These are phyloP conservation scores for Fusarium continuum DNA, from an alignment of 2,329 filamentous ascomycete genomes.

Conservation along the genomic window DNA sequence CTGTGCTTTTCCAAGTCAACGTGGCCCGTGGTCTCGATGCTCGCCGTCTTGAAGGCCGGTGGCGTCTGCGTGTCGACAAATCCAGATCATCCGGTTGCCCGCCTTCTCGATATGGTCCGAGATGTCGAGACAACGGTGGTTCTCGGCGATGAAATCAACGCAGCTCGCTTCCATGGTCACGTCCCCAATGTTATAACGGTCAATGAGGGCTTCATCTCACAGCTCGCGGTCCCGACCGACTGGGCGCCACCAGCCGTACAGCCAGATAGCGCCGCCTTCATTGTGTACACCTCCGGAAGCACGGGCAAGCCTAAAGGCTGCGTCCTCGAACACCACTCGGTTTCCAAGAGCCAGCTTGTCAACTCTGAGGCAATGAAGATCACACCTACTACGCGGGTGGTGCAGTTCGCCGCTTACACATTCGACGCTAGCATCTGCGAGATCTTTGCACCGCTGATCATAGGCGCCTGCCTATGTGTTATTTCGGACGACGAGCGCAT, in stretches of 20 bases:
- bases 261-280: not conserved
- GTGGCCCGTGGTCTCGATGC: not conserved
- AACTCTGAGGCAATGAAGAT: not conserved
- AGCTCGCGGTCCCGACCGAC: not conserved
- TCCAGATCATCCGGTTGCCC: not conserved
- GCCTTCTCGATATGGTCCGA: not conserved
- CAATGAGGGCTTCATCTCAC: not conserved
- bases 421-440: not conserved
- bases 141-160: not conserved
- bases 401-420: not conserved
- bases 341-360: not conserved
- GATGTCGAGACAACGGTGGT: not conserved
- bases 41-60: not conserved
- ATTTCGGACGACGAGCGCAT: not conserved
- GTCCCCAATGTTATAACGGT: not conserved
- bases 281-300: not conserved
- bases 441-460: not conserved
- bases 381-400: not conserved
- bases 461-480: not conserved
- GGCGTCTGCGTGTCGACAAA: not conserved
- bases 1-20: not conserved
- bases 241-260: not conserved
- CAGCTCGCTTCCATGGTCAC: not conserved
- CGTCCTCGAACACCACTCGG: not conserved
- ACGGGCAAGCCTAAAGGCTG: not conserved